Conservation (phyloP, 2,329 filamentous ascomycete species). For the Fusarium fracticaudum region DNA sequence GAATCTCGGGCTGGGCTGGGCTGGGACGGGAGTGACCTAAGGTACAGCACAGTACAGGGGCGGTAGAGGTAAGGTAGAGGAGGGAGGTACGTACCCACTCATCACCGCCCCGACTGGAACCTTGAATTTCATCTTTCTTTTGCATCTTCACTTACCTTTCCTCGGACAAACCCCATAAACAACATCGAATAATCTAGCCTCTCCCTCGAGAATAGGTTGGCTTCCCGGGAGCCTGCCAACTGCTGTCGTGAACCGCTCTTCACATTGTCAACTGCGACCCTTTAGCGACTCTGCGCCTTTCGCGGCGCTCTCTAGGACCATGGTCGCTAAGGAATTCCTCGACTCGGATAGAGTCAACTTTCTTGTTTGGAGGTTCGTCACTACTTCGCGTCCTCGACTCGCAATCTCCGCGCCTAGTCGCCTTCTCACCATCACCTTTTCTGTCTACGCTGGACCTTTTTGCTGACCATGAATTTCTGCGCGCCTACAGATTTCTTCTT, state of each 20-base stretch:
- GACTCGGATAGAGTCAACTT: slow-evolving; percentile 76
- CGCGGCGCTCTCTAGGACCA: slow-evolving; percentile 50
- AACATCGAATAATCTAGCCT: slow-evolving; percentile 21
- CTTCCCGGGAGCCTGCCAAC: slow-evolving; percentile 27
- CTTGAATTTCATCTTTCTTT: slow-evolving; percentile 50
- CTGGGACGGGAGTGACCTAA: slow-evolving; percentile 25
- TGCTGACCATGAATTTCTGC: slow-evolving; percentile 34
- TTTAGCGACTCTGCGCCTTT: slow-evolving; percentile 46
- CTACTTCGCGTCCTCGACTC: slow-evolving; percentile 41
- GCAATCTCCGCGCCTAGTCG: slow-evolving; percentile 19
- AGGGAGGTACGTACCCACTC: slow-evolving; percentile 44
- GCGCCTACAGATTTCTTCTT: slow-evolving; percentile 62
- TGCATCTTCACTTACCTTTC: slow-evolving; percentile 47
- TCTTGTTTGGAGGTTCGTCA: slow-evolving; percentile 75
- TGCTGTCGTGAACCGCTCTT: slow-evolving; percentile 14
- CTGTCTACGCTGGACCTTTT: slow-evolving; percentile 12
- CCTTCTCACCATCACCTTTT: slow-evolving; percentile 11
- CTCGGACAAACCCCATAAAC: slow-evolving; percentile 31
- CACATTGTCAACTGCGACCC: slow-evolving; percentile 25
- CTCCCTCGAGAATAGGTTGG: slow-evolving; percentile 28
- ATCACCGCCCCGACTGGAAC: slow-evolving; percentile 42
- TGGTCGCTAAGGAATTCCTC: slow-evolving; percentile 68
- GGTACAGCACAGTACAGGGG: slow-evolving; percentile 8
- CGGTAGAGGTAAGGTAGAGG: slow-evolving; percentile 24
- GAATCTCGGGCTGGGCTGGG: slow-evolving; percentile 23